Percentiles rank a stretch among this genome's conserved stretches.
Evolutionary conservation across 495 filamentous ascomycete species (phyloP).

Genomic region (Trichoderma erinaceum): DNA sequence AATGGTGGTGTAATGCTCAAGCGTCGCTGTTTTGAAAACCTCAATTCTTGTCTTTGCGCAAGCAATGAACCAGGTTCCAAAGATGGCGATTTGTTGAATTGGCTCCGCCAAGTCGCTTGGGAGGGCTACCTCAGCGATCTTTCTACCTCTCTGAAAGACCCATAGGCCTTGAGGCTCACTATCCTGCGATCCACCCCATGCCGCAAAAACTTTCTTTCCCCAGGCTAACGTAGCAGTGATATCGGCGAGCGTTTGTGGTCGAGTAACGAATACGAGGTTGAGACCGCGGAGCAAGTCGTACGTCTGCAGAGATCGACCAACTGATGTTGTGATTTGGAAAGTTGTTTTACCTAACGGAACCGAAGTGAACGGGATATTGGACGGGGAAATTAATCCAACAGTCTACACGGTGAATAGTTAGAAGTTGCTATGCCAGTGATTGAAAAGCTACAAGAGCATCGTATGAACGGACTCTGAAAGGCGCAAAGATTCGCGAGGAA

Average conservation of each 20-base stretch:
- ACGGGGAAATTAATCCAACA: constrained; percentile 86
- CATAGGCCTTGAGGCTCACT: constrained; percentile 64
- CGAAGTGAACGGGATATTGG: constrained; percentile 77
- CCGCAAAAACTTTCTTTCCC: constrained; percentile 80
- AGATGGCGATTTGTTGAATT: constrained; percentile 71
- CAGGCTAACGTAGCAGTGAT: constrained; percentile 86
- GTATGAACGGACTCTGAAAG: constrained; percentile 67
- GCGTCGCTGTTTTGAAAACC: constrained; percentile 78
- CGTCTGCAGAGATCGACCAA: constrained; percentile 82
- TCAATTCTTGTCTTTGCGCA: constrained; percentile 69
- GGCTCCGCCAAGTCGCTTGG: constrained; percentile 56
- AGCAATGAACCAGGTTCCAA: constrained; percentile 88
- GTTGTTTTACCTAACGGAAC: constrained; percentile 87
- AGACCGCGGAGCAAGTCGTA: constrained; percentile 87
- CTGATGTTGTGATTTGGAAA: constrained; percentile 94
- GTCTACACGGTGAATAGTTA: constrained; percentile 49
- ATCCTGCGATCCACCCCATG: constrained; percentile 61
- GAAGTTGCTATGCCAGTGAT: background rate
- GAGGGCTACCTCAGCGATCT: constrained; percentile 62
- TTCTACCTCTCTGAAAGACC: constrained; percentile 92
- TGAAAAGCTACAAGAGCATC: constrained; percentile 12
- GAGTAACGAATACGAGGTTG: constrained; percentile 84
- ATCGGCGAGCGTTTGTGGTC: constrained; percentile 74
- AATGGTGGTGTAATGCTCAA: constrained; percentile 86
- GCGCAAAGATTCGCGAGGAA: constrained; percentile 78